Percentiles rank a stretch among this genome's conserved stretches.
phyloP scores from a whole-genome alignment of 345 rosid genomes.

The Sisymbrium altissimum region DNA sequence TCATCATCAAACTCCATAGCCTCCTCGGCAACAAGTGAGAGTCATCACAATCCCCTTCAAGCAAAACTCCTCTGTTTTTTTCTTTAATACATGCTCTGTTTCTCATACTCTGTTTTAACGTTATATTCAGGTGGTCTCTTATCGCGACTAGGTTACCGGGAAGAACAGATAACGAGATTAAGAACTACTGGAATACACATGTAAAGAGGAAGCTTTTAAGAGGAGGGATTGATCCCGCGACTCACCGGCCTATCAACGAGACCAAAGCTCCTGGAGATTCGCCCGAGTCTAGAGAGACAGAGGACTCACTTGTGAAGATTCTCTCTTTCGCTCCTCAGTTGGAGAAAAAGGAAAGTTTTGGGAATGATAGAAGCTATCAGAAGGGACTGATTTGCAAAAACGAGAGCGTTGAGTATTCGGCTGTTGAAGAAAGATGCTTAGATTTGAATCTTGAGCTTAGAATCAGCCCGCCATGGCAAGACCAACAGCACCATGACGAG shows the following conservation, averaged over 20 bases:
- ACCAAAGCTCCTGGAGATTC: slow-evolving; percentile 10
- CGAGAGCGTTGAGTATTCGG: slow-evolving; percentile 28
- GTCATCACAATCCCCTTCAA: not conserved
- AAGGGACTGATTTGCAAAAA: slow-evolving; percentile 30
- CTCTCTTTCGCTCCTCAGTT: slow-evolving; percentile 16
- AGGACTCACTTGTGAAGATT: slow-evolving; percentile 19
- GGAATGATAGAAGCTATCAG: not conserved
- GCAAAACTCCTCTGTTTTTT: not conserved
- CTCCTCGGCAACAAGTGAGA: slow-evolving; percentile 59
- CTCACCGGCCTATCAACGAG: slow-evolving; percentile 62
- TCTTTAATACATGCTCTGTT: not conserved
- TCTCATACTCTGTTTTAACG: not conserved
- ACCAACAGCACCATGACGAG: slow-evolving; percentile 24
- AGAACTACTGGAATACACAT: slow-evolving; percentile 87
- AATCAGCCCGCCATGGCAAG: slow-evolving; percentile 71
- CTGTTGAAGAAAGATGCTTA: slow-evolving; percentile 45
- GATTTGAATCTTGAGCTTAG: slow-evolving; percentile 87
- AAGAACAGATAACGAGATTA: slow-evolving; percentile 82
- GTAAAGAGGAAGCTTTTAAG: slow-evolving; percentile 76
- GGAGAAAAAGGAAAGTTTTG: not conserved
- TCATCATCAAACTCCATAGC: slow-evolving; percentile 60
- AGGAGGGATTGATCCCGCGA: slow-evolving; percentile 73
- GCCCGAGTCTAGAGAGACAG: not conserved
- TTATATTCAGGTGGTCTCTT: slow-evolving; percentile 62
- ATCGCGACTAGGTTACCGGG: slow-evolving; percentile 82